phyloP scores from a whole-genome alignment of 257 asterid species.

The Mentha longifolia region DNA sequence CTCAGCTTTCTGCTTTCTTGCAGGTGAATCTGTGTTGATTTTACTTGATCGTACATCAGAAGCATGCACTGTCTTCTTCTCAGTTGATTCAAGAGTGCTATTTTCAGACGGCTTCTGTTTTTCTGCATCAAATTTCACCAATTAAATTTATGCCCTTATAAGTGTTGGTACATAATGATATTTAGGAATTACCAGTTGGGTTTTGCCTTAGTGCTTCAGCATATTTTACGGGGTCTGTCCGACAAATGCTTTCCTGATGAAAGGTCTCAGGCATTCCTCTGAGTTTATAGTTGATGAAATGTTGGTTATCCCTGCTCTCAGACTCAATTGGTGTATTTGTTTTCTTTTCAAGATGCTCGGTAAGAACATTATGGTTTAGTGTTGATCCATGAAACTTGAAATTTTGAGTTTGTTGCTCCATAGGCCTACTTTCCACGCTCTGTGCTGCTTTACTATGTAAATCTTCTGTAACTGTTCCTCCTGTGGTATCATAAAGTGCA shows the following conservation, averaged over 20 bases:
- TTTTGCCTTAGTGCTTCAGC: constrained; percentile 43
- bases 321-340: constrained; percentile 35
- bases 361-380: constrained; percentile 23
- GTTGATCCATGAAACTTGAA: constrained; percentile 35
- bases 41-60: constrained; percentile 31
- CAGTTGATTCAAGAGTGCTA: constrained; percentile 26
- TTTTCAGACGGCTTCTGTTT: constrained; percentile 27
- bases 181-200: constrained; percentile 48
- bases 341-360: constrained; percentile 31
- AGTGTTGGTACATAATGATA: constrained; percentile 13
- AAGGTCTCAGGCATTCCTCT: constrained; percentile 38
- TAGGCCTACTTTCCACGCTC: constrained; percentile 37
- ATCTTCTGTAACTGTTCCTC: constrained; percentile 28
- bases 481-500: constrained; percentile 36
- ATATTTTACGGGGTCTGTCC: constrained; percentile 37
- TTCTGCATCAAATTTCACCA: constrained; percentile 36
- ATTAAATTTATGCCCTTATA: not conserved
- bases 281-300: constrained; percentile 34
- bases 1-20: constrained; percentile 57
- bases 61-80: constrained; percentile 29
- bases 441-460: constrained; percentile 37
- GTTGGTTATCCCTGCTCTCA: constrained; percentile 37
- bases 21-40: constrained; percentile 39
- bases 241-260: constrained; percentile 40
- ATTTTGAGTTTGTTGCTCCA: constrained; percentile 39